Conservation (phyloP, 2,329 filamentous ascomycete genomes). For the Fusarium chaquense region DNA sequence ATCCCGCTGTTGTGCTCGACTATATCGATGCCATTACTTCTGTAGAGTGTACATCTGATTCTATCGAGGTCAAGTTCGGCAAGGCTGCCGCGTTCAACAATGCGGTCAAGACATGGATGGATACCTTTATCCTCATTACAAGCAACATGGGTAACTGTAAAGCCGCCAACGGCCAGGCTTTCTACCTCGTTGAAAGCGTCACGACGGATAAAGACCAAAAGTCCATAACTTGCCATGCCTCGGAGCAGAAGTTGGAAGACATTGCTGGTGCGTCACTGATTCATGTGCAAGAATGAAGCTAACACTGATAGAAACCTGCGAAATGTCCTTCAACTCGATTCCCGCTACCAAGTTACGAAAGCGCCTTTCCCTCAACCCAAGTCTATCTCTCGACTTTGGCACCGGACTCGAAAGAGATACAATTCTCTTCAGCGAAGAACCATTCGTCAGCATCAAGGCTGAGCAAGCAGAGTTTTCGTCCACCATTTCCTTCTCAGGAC, state of each 20-base stretch:
- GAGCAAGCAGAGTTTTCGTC: slow-evolving; percentile 22
- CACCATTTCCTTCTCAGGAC: slow-evolving; percentile 8
- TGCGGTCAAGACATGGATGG: slow-evolving; percentile 1
- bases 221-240: slow-evolving; percentile 17
- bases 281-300: rapidly evolving
- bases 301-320: slow-evolving; percentile 1
- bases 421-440: slow-evolving; percentile 11
- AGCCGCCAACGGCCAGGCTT: slow-evolving; percentile 4
- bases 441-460: slow-evolving; percentile 22
- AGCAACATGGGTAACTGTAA: slow-evolving; percentile 20
- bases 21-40: slow-evolving; percentile 16
- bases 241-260: neutral
- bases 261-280: neutral
- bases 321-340: slow-evolving; percentile 20
- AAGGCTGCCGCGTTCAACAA: slow-evolving; percentile 6
- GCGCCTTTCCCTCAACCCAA: slow-evolving; percentile 5
- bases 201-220: neutral
- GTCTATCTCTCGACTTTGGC: neutral
- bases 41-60: neutral
- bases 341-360: slow-evolving; percentile 13
- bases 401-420: slow-evolving; percentile 14
- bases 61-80: slow-evolving; percentile 6
- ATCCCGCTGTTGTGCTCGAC: slow-evolving; percentile 19
- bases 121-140: slow-evolving; percentile 7
- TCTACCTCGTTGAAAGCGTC: slow-evolving; percentile 10